Percentiles rank a stretch among this genome's conserved stretches.
phyloP scores from a whole-genome alignment of 768 basidiomycete genomes.

The Sistotremastrum suecicum region DNA sequence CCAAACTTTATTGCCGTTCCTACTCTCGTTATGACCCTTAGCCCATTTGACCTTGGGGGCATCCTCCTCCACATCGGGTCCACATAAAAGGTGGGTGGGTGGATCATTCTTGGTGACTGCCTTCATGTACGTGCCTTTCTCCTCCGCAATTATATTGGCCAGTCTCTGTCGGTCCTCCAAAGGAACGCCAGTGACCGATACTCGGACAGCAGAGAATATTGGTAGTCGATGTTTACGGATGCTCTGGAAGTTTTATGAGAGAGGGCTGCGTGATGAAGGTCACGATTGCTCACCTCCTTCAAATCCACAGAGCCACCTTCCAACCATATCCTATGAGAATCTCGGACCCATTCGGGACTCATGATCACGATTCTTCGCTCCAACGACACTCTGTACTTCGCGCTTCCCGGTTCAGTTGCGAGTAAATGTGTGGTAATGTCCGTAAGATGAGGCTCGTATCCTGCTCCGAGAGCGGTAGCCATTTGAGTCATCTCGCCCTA shows the following conservation, averaged over 20 bases:
- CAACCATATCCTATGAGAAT: slow-evolving; percentile 61
- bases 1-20: slow-evolving; percentile 52
- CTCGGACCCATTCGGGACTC: slow-evolving; percentile 60
- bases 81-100: slow-evolving; percentile 74
- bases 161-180: slow-evolving; percentile 40
- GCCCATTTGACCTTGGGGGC: slow-evolving; percentile 70
- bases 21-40: slow-evolving; percentile 51
- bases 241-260: slow-evolving; percentile 28
- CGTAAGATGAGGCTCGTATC: slow-evolving; percentile 55
- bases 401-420: slow-evolving; percentile 63
- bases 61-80: slow-evolving; percentile 36
- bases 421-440: slow-evolving; percentile 82
- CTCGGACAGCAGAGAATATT: slow-evolving; percentile 52
- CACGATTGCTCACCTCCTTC: slow-evolving; percentile 32
- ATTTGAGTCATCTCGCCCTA: slow-evolving; percentile 57
- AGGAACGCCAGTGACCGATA: slow-evolving; percentile 61
- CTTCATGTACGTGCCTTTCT: slow-evolving; percentile 61
- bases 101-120: slow-evolving; percentile 42
- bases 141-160: slow-evolving; percentile 44
- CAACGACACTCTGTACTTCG: slow-evolving; percentile 72
- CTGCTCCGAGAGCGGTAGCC: slow-evolving; percentile 71
- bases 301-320: slow-evolving; percentile 68
- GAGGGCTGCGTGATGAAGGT: background rate
- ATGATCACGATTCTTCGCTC: slow-evolving; percentile 72
- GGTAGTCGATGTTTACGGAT: slow-evolving; percentile 48